Base-by-base conservation (phyloP, 2,329 filamentous ascomycete genomes). In the Nakataea oryzae region DNA sequence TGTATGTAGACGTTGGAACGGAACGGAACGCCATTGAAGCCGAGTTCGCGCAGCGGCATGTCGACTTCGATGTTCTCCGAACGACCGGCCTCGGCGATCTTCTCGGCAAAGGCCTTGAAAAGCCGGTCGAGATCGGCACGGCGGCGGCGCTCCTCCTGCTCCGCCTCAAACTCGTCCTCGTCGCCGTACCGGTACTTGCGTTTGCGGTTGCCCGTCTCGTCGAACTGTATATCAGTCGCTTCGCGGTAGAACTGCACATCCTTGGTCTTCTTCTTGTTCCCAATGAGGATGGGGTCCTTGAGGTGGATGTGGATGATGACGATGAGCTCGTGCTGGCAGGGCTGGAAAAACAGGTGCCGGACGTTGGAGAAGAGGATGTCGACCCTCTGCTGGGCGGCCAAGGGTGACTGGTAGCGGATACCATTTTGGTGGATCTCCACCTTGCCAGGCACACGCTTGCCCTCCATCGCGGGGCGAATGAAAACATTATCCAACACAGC, bases 401-500 rank as follows among this genome's bases (percentile, higher is more conserved):
- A 79, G 61, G 90, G 86, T 61, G 91, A 90, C 78, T 93, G 82
- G 74, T 99, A 99, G 64, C 95, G 90, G 63, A 99, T 89, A 93
- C 95, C 95, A 70, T 99, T 99, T 71, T 97, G 93, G 75, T 99
- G 95, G 60, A 99, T 97, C 75, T 97, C 93, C 54, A 99, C 88
- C 72, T 95, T 92, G 70, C 95, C 95, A 57, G 95, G 90, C 32
- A 99, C 91, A 70, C 95, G 91, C 78, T 99, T 99, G 70, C 93
- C 93, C 75, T 99, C 95, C 80, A 97, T 87, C 0, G 92, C 91
- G 59, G 95, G 95, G 63, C 95, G 90, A 67, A 99, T 90, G 74
- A 93, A 99, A 69, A 99, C 91, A 72, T 97, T 95, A 65, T 96
- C 91, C 69, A 99, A 83, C 64, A 93, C 89, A 67, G 89, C 86